These are phyloP conservation scores for Colletotrichum falcatum DNA, from an alignment of 2,329 filamentous ascomycete species.

Conservation along the genomic window DNA sequence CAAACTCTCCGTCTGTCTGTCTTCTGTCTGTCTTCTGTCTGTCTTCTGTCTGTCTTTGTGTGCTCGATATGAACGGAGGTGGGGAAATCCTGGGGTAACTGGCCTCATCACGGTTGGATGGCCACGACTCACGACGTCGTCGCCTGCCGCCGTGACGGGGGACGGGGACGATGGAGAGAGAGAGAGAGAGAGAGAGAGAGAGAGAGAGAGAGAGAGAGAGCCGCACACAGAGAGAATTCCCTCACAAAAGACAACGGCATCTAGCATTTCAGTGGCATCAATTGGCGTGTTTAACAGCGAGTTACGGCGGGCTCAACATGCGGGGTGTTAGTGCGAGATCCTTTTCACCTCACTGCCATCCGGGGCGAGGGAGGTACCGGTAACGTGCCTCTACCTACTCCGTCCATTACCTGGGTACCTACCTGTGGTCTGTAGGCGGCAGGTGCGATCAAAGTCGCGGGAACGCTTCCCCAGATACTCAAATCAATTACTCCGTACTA, in stretches of 20 bases:
- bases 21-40: neutral
- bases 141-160: slow-evolving; percentile 12
- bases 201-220: too few species aligned
- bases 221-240: too few species aligned
- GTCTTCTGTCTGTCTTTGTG: neutral
- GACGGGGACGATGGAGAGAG: slow-evolving; percentile 2
- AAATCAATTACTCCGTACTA: slow-evolving; percentile 28
- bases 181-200: too few species aligned
- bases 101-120: slow-evolving; percentile 10
- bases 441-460: too few species aligned
- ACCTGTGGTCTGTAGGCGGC: too few species aligned
- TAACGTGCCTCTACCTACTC: too few species aligned
- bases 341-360: neutral
- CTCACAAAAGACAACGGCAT: too few species aligned
- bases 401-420: neutral
- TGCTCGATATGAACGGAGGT: slow-evolving; percentile 16
- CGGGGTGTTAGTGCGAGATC: slow-evolving; percentile 33
- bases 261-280: slow-evolving; percentile 29
- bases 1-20: neutral
- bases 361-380: too few species aligned
- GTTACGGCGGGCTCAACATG: slow-evolving; percentile 11
- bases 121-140: slow-evolving; percentile 8
- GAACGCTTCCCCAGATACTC: neutral
- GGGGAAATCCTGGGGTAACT: slow-evolving; percentile 40
- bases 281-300: slow-evolving; percentile 2